Percentiles rank a stretch among this genome's conserved stretches.
Evolutionary conservation across 768 basidiomycete species (phyloP).

Genomic region (Collybiopsis confluens): DNA sequence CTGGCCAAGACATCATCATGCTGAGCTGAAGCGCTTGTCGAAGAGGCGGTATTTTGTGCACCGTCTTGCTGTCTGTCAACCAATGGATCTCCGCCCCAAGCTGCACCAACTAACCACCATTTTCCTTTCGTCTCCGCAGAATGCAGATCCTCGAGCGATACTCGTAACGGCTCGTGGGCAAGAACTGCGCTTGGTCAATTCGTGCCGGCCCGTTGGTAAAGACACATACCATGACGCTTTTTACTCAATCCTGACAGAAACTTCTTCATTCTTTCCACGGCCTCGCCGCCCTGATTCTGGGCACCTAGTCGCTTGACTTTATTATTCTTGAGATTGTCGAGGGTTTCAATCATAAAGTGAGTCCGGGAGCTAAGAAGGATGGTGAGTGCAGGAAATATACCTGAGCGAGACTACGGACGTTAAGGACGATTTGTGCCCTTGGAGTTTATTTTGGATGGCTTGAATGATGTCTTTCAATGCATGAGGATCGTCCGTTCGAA

Average conservation of each 20-base stretch:
- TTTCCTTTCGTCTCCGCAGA: slow-evolving; percentile 84
- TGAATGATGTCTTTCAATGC: slow-evolving; percentile 89
- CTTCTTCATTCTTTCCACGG: slow-evolving; percentile 85
- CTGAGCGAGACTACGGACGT: slow-evolving; percentile 34
- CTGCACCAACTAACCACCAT: slow-evolving; percentile 99
- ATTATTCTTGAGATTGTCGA: slow-evolving; percentile 91
- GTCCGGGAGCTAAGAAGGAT: slow-evolving; percentile 67
- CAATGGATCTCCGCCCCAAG: slow-evolving; percentile 91
- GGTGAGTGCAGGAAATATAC: slow-evolving; percentile 6
- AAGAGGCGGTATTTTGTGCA: slow-evolving; percentile 16
- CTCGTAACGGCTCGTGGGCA: slow-evolving; percentile 80
- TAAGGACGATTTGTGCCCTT: slow-evolving; percentile 41
- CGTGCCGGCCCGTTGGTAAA: too few relatives aligned
- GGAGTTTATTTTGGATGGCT: slow-evolving; percentile 71
- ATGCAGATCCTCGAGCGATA: slow-evolving; percentile 81
- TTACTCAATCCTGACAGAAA: slow-evolving; percentile 74
- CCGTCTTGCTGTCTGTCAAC: slow-evolving; percentile 56
- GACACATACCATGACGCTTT: slow-evolving; percentile 73
- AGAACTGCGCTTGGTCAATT: too few relatives aligned
- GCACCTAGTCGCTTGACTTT: slow-evolving; percentile 62
- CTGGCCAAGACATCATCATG: slow-evolving; percentile 25
- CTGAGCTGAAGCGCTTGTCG: slow-evolving; percentile 15
- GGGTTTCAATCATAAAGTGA: slow-evolving; percentile 92
- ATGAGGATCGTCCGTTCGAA: slow-evolving; percentile 87
- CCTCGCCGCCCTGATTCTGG: slow-evolving; percentile 69